Evolutionary conservation across 2,329 filamentous ascomycete genomes (phyloP).

Genomic region (Phoma sp.): DNA sequence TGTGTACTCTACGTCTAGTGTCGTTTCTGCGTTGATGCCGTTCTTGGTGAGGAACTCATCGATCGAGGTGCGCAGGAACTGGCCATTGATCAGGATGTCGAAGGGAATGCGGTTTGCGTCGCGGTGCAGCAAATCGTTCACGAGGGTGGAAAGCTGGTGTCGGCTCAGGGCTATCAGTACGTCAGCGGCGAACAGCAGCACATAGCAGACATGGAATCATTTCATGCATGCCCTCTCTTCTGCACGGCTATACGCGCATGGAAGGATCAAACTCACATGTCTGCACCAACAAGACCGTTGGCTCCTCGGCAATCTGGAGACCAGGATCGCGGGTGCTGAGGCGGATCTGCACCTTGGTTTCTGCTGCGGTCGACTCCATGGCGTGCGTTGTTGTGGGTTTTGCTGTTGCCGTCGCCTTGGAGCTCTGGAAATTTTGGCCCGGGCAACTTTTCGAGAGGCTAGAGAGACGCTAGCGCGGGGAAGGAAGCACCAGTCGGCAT

Average conservation of each 20-base stretch:
- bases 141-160: constrained; percentile 62
- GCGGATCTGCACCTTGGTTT: constrained; percentile 45
- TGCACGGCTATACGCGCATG: not conserved
- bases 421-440: constrained; percentile 37
- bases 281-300: constrained; percentile 40
- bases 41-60: constrained; percentile 88
- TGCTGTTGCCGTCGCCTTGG: constrained; percentile 16
- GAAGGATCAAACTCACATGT: constrained; percentile 33
- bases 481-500: constrained; percentile 17
- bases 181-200: constrained; percentile 14
- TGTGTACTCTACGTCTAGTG: constrained; percentile 89
- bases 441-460: constrained; percentile 35
- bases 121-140: constrained; percentile 65
- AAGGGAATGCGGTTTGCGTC: constrained; percentile 74
- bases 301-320: constrained; percentile 43
- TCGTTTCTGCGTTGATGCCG: constrained; percentile 87
- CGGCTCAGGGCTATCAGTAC: constrained; percentile 35
- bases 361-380: constrained; percentile 37
- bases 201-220: too few species aligned
- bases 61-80: constrained; percentile 85
- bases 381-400: constrained; percentile 10
- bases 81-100: constrained; percentile 95
- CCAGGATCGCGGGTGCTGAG: constrained; percentile 43
- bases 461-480: constrained; percentile 27
- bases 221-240: not conserved